Conservation (phyloP, 2,329 filamentous ascomycete genomes). For the Pseudogymnoascus sp. region DNA sequence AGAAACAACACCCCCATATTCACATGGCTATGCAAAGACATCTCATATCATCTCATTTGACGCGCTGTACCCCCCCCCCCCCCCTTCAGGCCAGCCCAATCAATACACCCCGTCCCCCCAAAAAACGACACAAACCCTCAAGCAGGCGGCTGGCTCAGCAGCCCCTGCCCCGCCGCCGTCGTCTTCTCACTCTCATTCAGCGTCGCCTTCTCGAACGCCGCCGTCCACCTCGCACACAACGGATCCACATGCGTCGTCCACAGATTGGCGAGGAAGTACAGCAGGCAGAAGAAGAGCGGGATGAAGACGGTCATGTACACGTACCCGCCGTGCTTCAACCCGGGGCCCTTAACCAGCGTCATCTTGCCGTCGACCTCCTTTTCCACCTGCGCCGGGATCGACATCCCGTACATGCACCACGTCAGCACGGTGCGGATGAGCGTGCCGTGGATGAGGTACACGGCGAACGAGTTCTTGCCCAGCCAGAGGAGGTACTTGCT, state of each 20-base stretch:
- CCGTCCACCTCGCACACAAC: slow-evolving; percentile 38
- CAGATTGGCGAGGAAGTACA: slow-evolving; percentile 38
- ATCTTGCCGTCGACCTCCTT: slow-evolving; percentile 25
- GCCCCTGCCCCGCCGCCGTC: not conserved
- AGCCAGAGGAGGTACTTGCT: slow-evolving; percentile 51
- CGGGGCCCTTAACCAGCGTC: slow-evolving; percentile 26
- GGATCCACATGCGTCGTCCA: slow-evolving; percentile 49
- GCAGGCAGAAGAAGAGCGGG: slow-evolving; percentile 38
- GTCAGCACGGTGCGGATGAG: slow-evolving; percentile 50
- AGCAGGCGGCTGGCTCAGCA: not conserved
- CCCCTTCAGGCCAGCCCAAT: not conserved
- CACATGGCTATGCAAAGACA: not conserved
- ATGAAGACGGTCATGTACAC: slow-evolving; percentile 32
- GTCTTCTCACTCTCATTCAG: slow-evolving; percentile 7
- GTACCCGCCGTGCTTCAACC: slow-evolving; percentile 30
- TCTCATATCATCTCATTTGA: not conserved
- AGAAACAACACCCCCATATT: not conserved
- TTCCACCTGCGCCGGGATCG: slow-evolving; percentile 24
- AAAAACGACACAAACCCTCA: not conserved
- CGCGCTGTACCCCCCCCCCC: not conserved
- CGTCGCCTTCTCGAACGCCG: slow-evolving; percentile 26
- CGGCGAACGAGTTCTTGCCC: slow-evolving; percentile 54
- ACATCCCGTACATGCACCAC: slow-evolving; percentile 49
- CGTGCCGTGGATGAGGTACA: slow-evolving; percentile 55
- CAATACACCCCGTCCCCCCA: not conserved